Conservation (phyloP, 2,329 filamentous ascomycete species). For the Rutstroemia sp. region DNA sequence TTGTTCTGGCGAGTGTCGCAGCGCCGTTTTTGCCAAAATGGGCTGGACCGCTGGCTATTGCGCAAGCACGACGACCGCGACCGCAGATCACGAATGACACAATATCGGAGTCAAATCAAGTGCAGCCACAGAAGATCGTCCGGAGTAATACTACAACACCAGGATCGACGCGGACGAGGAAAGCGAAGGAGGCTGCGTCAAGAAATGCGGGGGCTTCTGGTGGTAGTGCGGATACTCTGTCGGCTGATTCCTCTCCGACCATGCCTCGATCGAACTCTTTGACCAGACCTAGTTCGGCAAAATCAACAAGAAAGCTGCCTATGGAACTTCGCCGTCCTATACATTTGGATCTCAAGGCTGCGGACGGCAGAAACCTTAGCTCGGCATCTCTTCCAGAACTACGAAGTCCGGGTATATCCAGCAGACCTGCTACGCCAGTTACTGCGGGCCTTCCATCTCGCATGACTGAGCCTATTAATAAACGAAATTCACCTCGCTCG, state of each 20-base stretch:
- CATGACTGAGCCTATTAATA: slow-evolving; percentile 37
- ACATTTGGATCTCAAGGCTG: slow-evolving; percentile 23
- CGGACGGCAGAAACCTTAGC: slow-evolving; percentile 54
- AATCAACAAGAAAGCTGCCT: slow-evolving; percentile 18
- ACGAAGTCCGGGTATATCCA: slow-evolving; percentile 42
- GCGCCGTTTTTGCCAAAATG: slow-evolving; percentile 68
- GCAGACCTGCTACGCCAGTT: slow-evolving; percentile 50
- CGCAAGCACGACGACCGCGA: slow-evolving; percentile 60
- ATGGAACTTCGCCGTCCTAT: slow-evolving; percentile 22
- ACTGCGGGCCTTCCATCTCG: slow-evolving; percentile 44
- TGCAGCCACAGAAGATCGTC: slow-evolving; percentile 47
- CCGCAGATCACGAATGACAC: slow-evolving; percentile 56
- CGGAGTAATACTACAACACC: slow-evolving; percentile 64
- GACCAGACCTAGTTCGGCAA: slow-evolving; percentile 20
- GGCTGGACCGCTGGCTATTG: slow-evolving; percentile 73
- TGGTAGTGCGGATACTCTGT: slow-evolving; percentile 24
- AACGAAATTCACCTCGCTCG: slow-evolving; percentile 50
- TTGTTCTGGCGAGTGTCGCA: slow-evolving; percentile 70
- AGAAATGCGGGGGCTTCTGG: slow-evolving; percentile 33
- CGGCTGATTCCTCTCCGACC: slow-evolving; percentile 15
- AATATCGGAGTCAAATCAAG: slow-evolving; percentile 47
- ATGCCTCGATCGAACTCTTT: slow-evolving; percentile 19
- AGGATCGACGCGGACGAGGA: slow-evolving; percentile 35
- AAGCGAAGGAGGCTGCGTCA: slow-evolving; percentile 33
- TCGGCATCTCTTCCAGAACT: slow-evolving; percentile 60